Conservation (phyloP, 805 yeast genomes). For the Wickerhamomyces bovis region DNA sequence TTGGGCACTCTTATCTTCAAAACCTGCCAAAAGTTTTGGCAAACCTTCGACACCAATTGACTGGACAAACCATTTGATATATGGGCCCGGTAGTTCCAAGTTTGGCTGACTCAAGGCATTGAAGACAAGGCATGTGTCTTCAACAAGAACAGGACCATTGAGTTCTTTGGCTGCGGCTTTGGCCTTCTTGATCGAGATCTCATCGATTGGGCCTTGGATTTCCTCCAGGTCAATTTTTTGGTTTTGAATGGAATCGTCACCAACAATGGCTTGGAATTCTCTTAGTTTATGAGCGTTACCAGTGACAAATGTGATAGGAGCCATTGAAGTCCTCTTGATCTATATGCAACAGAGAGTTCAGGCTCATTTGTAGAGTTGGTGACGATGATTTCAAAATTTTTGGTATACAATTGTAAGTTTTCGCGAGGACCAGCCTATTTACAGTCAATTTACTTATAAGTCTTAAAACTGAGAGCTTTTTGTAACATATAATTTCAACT, state of each 20-base stretch:
- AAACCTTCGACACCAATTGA: conserved; percentile 71
- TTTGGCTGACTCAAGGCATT: conserved; percentile 58
- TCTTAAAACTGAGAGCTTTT: no score
- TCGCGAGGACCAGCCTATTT: not conserved
- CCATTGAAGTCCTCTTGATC: conserved; percentile 1
- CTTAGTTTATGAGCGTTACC: conserved; percentile 85
- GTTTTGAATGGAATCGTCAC: conserved; percentile 48
- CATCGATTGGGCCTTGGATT: conserved; percentile 80
- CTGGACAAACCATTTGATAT: conserved; percentile 86
- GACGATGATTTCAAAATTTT: not conserved
- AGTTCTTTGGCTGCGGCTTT: conserved; percentile 57
- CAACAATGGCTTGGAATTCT: conserved; percentile 75
- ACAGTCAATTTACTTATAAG: no score
- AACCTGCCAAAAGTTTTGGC: conserved; percentile 71
- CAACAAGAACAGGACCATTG: conserved; percentile 84
- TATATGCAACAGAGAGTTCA: not conserved
- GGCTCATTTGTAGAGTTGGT: not conserved
- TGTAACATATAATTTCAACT: no score
- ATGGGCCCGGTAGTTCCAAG: conserved; percentile 82
- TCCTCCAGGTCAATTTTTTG: conserved; percentile 78
- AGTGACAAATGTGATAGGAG: conserved; percentile 62
- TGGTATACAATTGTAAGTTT: not conserved
- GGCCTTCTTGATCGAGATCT: conserved; percentile 78
- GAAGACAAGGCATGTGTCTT: conserved; percentile 88
- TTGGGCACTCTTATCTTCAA: conserved; percentile 76